These are phyloP conservation scores for Xylaria sp. DNA, from an alignment of 2,329 filamentous ascomycete genomes.

Conservation along the genomic window DNA sequence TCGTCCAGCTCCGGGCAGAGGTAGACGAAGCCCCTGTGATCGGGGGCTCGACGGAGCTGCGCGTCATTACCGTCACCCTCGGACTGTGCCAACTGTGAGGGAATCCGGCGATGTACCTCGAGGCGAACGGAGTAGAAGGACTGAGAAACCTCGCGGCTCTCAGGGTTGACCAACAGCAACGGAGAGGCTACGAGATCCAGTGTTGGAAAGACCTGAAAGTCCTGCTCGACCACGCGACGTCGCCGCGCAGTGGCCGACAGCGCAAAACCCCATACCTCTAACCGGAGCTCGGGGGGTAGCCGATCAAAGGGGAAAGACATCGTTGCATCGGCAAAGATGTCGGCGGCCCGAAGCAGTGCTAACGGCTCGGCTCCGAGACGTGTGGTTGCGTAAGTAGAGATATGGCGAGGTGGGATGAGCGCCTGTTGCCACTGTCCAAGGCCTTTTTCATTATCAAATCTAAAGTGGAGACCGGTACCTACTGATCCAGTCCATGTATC, in stretches of 20 bases:
- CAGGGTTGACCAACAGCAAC: constrained; percentile 31
- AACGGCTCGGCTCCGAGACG: constrained; percentile 8
- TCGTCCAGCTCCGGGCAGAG: constrained; percentile 29
- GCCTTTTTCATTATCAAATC: not conserved
- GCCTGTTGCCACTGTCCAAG: constrained; percentile 7
- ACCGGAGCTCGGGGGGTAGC: constrained; percentile 35
- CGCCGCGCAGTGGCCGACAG: constrained; percentile 22
- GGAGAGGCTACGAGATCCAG: constrained; percentile 30
- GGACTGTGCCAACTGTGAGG: not conserved
- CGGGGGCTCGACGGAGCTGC: not conserved
- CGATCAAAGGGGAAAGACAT: constrained; percentile 21
- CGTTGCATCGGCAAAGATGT: not conserved
- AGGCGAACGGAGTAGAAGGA: constrained; percentile 30
- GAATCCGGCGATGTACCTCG: constrained; percentile 27
- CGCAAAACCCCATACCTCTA: constrained; percentile 33
- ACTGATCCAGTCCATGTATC: not conserved
- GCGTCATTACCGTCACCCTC: not conserved
- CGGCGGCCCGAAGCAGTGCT: constrained; percentile 6
- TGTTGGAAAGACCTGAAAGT: constrained; percentile 31
- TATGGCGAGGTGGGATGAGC: not conserved
- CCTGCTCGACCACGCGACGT: constrained; percentile 36
- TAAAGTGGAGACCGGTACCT: constrained; percentile 20
- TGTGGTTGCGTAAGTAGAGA: not conserved
- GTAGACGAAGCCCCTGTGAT: constrained; percentile 27
- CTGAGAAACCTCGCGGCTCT: constrained; percentile 30